A percentile compares a stretch with the other conserved stretches of the same genome.
These are phyloP conservation scores for Waltiozyma sp. DNA, from an alignment of 1,139 yeast species.

Conservation along the genomic window DNA sequence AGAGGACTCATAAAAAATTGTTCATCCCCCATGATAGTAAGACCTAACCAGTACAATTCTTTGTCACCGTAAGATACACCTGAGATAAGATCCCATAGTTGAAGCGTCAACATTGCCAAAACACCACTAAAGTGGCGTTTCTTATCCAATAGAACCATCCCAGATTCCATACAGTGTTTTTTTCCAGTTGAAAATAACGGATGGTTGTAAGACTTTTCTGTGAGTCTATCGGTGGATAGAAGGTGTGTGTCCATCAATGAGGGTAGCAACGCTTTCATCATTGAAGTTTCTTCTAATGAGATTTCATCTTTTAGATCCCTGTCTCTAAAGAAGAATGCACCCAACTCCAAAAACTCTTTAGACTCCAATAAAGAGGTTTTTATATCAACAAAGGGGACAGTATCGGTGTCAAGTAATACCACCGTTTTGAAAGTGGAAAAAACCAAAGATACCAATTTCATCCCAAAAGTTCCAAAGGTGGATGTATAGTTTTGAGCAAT, in stretches of 20 bases:
- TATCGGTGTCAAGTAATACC: conserved; percentile 41
- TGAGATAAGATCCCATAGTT: conserved; percentile 16
- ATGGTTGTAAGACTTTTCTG: conserved; percentile 29
- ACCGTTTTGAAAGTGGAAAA: conserved; percentile 40
- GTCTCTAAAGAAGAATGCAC: conserved; percentile 27
- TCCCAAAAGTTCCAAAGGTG: neutral
- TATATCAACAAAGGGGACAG: conserved; percentile 34
- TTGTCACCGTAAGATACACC: conserved; percentile 41
- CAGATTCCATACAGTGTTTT: conserved; percentile 47
- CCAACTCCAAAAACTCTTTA: conserved; percentile 20
- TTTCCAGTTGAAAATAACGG: conserved; percentile 33
- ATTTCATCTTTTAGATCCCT: conserved; percentile 23
- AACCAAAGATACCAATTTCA: conserved; percentile 34
- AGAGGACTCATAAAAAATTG: conserved; percentile 25
- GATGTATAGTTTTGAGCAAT: neutral
- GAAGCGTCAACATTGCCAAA: conserved; percentile 31
- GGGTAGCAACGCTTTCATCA: conserved; percentile 33
- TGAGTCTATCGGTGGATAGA: conserved; percentile 28
- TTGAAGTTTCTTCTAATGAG: conserved; percentile 19
- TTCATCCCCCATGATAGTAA: conserved; percentile 40
- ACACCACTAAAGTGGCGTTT: conserved; percentile 32
- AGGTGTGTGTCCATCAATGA: conserved; percentile 18
- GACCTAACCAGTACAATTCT: conserved; percentile 45
- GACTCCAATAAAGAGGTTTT: conserved; percentile 18
- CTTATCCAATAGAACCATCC: conserved; percentile 37